A percentile compares a stretch with the other conserved stretches of the same genome.
Conservation (phyloP, 257 asterid species). For the Fraxinus anomala region DNA sequence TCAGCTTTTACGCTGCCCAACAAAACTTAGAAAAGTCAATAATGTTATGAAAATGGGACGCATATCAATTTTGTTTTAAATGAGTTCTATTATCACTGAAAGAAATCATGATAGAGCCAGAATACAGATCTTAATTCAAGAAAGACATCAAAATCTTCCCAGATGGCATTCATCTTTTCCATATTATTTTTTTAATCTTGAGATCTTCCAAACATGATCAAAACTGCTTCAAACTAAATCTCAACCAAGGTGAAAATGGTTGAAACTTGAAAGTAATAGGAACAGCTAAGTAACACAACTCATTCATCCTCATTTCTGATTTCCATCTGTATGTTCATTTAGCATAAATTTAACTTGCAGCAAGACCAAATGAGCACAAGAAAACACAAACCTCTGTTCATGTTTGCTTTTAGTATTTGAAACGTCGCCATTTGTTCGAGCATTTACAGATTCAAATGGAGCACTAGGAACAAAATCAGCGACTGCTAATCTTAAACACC, state of each 20-base stretch:
- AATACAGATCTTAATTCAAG: conserved; percentile 1
- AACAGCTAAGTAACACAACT: neutral
- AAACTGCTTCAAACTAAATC: neutral
- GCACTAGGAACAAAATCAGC: conserved; percentile 93
- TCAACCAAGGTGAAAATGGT: neutral
- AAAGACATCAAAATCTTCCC: neutral
- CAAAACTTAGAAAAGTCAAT: neutral
- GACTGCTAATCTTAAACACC: conserved; percentile 84
- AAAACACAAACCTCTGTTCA: conserved; percentile 40
- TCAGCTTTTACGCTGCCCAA: neutral
- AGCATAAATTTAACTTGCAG: neutral
- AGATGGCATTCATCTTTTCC: neutral
- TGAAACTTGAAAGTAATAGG: neutral
- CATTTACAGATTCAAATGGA: conserved; percentile 57
- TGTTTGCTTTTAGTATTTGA: conserved; percentile 57
- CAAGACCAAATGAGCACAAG: neutral
- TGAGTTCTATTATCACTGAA: neutral
- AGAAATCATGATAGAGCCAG: neutral
- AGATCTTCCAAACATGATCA: neutral
- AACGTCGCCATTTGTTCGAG: conserved; percentile 43
- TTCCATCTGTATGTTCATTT: neutral
- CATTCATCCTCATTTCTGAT: neutral
- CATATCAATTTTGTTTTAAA: neutral
- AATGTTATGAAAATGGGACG: neutral
- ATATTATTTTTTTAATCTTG: neutral